Conservation (phyloP, 495 filamentous ascomycete species). For the Neurospora sp. region DNA sequence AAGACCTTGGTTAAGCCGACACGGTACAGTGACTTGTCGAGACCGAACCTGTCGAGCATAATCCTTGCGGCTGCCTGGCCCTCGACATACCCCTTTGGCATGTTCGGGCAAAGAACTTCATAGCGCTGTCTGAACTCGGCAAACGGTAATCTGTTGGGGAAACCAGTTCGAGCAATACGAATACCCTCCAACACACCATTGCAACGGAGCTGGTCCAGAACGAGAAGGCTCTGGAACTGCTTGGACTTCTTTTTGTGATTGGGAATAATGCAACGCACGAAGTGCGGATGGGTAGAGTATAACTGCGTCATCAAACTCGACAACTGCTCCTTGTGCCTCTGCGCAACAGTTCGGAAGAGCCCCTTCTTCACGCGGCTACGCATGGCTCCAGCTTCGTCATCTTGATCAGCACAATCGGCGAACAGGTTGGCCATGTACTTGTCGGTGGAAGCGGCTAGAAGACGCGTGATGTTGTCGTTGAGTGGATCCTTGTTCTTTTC, state of each 20-base stretch:
- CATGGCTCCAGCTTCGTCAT: conserved; percentile 51
- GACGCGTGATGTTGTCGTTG: conserved; percentile 88
- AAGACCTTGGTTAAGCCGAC: conserved; percentile 97
- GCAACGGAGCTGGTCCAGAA: conserved; percentile 91
- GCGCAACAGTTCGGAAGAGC: conserved; percentile 92
- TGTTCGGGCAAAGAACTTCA: conserved; percentile 83
- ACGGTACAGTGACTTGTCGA: conserved; percentile 79
- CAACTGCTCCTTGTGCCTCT: conserved; percentile 94
- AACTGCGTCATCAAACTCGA: conserved; percentile 93
- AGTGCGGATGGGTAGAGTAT: conserved; percentile 94
- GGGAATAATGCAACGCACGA: conserved; percentile 94
- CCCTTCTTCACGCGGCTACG: conserved; percentile 93
- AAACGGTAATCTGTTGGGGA: conserved; percentile 88
- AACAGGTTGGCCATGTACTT: conserved; percentile 80
- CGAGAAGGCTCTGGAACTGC: conserved; percentile 75
- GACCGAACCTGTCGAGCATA: conserved; percentile 80
- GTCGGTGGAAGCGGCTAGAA: conserved; percentile 74
- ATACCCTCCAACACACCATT: conserved; percentile 99
- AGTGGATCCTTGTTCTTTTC: conserved; percentile 99
- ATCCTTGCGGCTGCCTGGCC: conserved; percentile 74
- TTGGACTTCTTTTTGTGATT: conserved; percentile 99
- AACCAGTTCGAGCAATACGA: conserved; percentile 94
- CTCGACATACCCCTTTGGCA: conserved; percentile 86
- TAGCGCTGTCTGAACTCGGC: conserved; percentile 93
- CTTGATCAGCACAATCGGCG: conserved; percentile 69